Percentiles rank a stretch among this genome's conserved stretches.
These are phyloP conservation scores for Pseudocercospora macadamiae DNA, from an alignment of 2,329 filamentous ascomycete genomes.

Conservation along the genomic window DNA sequence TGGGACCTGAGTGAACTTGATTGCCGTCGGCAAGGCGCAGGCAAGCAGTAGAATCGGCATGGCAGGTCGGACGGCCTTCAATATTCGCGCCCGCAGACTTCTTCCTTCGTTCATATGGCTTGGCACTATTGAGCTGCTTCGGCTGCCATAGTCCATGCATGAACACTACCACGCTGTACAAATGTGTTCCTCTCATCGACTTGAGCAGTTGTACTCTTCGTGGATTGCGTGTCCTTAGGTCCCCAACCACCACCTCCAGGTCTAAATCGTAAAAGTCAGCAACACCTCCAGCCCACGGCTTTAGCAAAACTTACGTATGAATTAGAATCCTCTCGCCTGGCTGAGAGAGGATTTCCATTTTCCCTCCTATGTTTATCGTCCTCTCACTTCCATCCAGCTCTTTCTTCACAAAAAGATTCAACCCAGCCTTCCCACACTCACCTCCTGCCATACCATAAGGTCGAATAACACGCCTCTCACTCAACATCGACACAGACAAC, in stretches of 20 bases:
- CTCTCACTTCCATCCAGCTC: conserved; percentile 26
- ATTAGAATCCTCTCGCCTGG: conserved; percentile 30
- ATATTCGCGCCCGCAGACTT: not conserved
- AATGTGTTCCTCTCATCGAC: not conserved
- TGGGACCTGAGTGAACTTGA: not conserved
- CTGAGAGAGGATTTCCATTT: conserved; percentile 26
- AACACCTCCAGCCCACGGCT: not conserved
- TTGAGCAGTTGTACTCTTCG: not conserved
- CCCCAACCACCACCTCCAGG: conserved; percentile 21
- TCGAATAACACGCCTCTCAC: conserved; percentile 37
- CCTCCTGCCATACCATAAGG: conserved; percentile 41
- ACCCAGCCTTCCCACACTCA: conserved; percentile 36
- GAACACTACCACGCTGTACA: conserved; percentile 14
- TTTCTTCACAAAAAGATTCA: conserved; percentile 36
- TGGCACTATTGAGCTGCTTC: conserved; percentile 19
- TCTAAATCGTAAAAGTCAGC: not conserved
- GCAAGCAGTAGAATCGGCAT: too few relatives aligned
- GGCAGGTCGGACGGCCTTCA: too few relatives aligned
- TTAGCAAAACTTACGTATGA: conserved; percentile 33
- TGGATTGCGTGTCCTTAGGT: not conserved
- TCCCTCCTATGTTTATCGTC: conserved; percentile 29
- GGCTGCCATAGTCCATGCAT: conserved; percentile 17
- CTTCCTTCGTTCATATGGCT: not conserved
- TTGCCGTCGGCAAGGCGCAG: conserved; percentile 1
- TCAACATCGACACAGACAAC: conserved; percentile 37